A percentile compares a stretch with the other conserved stretches of the same genome.
These are phyloP conservation scores for Alternaria ventricosa DNA, from an alignment of 2,329 filamentous ascomycete species.

Conservation along the genomic window DNA sequence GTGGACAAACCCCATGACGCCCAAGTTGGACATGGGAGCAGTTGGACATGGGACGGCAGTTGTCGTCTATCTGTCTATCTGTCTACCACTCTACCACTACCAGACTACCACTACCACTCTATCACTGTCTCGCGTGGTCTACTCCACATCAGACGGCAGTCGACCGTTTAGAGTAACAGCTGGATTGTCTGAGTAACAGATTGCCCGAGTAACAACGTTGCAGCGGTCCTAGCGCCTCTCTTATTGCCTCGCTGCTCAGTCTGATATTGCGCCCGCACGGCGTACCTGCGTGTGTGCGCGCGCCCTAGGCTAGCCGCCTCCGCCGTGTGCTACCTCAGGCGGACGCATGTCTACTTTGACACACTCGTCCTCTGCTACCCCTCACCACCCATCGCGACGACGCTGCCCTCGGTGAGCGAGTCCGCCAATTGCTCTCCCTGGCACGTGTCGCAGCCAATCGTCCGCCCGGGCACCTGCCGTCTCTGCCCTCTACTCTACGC, in stretches of 20 bases:
- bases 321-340: conserved; percentile 25
- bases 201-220: conserved; percentile 14
- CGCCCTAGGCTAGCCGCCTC: conserved; percentile 15
- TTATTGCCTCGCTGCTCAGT: neutral
- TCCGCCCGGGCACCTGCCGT: conserved; percentile 16
- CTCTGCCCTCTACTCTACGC: neutral
- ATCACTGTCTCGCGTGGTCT: neutral
- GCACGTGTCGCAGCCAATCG: conserved; percentile 2
- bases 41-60: neutral
- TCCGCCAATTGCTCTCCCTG: neutral
- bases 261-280: conserved; percentile 18
- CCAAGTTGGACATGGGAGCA: no score
- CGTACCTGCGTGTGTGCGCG: conserved; percentile 34
- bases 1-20: neutral
- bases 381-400: conserved; percentile 1
- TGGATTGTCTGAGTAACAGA: neutral
- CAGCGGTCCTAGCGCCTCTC: conserved; percentile 23
- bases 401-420: neutral
- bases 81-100: neutral
- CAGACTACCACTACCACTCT: neutral
- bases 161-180: neutral
- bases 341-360: conserved; percentile 23
- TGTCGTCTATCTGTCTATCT: neutral
- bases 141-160: neutral
- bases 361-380: neutral